Base-by-base conservation (phyloP, 805 yeast species). In the Candida sonorensis region DNA sequence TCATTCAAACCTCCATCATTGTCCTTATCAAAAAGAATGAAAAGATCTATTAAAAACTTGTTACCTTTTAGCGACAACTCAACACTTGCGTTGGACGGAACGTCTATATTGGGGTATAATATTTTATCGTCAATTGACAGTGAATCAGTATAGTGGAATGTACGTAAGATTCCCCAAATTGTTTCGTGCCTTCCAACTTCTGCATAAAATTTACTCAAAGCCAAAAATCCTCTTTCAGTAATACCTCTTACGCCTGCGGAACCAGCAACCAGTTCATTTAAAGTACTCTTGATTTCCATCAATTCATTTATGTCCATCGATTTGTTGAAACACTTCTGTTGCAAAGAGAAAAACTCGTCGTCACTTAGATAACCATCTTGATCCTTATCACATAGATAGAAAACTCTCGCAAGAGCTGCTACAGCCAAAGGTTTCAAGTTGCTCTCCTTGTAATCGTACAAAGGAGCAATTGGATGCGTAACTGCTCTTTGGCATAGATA, bases 181-280 rank as follows among this genome's bases (percentile, higher is more conserved):
- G 97, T 92, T 53, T 92, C 99, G 54, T 92, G 97, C 20, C 97
- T 65, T 0, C 98, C 99, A 23, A 75, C 74, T 44, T 86, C 94
- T 1, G 94, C 94, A 53, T 82, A 92, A 17, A 84, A 58, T 49
- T 80, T 82, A 56, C 85, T 87, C 33, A 92, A 61, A 1, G 75
- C 61, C 3, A 92, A 58, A 48, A 92, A 92, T 0, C 94, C 97
- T 28, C 72, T 75, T 31, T 67, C 71, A 0, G 84, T 72, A 2
- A 90, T 62, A 0, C 95, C 95, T 30, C 55, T 59, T 11, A 32
- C 32, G 14, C 60, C 59, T 7, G 53, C 58, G 1, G 38, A 39
- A 1, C 61, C 56, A 2, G 64, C 50, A 1, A 48, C 32, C 1
- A 50, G 35, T 2, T 40, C 41, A 19, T 52, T 46, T 15, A 59